phyloP scores from a whole-genome alignment of 2,329 filamentous ascomycete genomes.

The Claviceps sp. region DNA sequence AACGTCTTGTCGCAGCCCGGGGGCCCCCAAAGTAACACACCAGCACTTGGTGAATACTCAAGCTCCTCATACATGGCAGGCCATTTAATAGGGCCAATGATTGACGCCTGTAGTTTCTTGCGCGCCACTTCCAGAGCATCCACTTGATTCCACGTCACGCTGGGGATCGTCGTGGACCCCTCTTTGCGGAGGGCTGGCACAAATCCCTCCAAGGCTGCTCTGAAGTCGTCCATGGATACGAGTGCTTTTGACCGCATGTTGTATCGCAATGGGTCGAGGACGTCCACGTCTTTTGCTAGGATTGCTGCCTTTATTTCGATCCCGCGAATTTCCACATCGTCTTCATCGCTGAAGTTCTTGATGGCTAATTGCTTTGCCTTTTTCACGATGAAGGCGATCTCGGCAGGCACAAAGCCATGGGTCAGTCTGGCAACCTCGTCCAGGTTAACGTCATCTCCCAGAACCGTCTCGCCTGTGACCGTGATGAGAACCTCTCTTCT shows the following conservation, averaged over 20 bases:
- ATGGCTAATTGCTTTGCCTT: slow-evolving; percentile 27
- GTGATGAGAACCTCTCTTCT: slow-evolving; percentile 67
- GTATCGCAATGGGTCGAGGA: neutral
- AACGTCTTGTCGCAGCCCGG: slow-evolving; percentile 95
- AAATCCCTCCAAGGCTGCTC: slow-evolving; percentile 53
- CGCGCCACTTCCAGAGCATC: slow-evolving; percentile 73
- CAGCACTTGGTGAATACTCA: slow-evolving; percentile 69
- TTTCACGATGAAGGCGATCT: slow-evolving; percentile 55
- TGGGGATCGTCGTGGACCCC: slow-evolving; percentile 87
- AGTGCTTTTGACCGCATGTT: slow-evolving; percentile 1
- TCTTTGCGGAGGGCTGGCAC: slow-evolving; percentile 54
- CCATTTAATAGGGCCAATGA: slow-evolving; percentile 77
- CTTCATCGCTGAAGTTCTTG: slow-evolving; percentile 17
- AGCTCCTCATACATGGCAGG: slow-evolving; percentile 65
- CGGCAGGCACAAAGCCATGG: slow-evolving; percentile 84
- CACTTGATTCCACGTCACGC: slow-evolving; percentile 86
- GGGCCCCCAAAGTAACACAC: slow-evolving; percentile 90
- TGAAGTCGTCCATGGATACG: slow-evolving; percentile 43
- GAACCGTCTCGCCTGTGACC: slow-evolving; percentile 50
- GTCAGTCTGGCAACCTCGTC: slow-evolving; percentile 65
- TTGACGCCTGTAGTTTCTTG: slow-evolving; percentile 68
- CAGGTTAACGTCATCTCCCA: slow-evolving; percentile 50
- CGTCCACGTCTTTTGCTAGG: neutral
- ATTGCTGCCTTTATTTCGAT: slow-evolving; percentile 4
- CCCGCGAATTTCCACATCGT: slow-evolving; percentile 11